These are phyloP conservation scores for Glycyrrhiza uralensis DNA, from an alignment of 306 rosid species.

Conservation along the genomic window DNA sequence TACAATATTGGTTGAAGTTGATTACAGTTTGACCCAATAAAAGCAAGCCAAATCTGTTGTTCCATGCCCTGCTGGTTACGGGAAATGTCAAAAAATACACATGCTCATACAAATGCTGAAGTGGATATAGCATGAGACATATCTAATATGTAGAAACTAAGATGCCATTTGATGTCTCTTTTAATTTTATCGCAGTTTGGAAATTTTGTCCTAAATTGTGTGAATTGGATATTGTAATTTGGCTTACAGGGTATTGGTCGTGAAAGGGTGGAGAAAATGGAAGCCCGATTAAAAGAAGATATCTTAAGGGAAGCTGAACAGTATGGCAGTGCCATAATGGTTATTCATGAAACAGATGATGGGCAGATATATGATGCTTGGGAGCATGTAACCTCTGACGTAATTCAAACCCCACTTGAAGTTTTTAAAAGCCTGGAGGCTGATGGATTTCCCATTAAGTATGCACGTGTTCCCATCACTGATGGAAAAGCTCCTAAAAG, in stretches of 20 bases:
- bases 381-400: constrained; percentile 66
- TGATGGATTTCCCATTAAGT: constrained; percentile 79
- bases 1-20: neutral
- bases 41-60: neutral
- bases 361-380: constrained; percentile 85
- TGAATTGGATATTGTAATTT: constrained; percentile 24
- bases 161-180: neutral
- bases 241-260: constrained; percentile 78
- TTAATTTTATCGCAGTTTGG: constrained; percentile 5
- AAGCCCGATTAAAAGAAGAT: constrained; percentile 82
- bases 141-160: neutral
- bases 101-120: constrained; percentile 4
- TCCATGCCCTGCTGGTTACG: neutral
- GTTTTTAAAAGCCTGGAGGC: constrained; percentile 71
- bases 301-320: constrained; percentile 79
- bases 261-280: constrained; percentile 90
- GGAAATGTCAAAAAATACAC: no score
- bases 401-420: constrained; percentile 86
- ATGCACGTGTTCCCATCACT: constrained; percentile 93
- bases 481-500: constrained; percentile 95
- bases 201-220: constrained; percentile 5
- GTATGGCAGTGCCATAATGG: constrained; percentile 82
- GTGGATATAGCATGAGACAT: neutral
- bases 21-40: neutral
- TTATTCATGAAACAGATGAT: constrained; percentile 80